Evolutionary conservation across 192 early-diverging fungal species (phyloP), one percentile per base, ranked within the genome.

Genomic region (Fimicolochytrium jonesii): DNA sequence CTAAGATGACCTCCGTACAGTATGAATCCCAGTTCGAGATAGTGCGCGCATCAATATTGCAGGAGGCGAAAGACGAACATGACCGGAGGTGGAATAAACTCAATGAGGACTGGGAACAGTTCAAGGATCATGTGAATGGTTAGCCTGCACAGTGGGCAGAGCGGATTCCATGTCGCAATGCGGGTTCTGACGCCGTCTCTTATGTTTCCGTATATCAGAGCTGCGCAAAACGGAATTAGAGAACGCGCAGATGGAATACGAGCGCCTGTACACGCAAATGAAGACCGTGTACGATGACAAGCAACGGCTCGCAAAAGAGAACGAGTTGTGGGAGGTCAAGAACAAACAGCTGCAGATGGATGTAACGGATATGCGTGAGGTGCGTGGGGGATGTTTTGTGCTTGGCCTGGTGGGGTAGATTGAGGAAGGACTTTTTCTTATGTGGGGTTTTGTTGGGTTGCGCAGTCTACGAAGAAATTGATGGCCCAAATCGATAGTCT

Each of bases 281-380:
- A 17, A 64, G 4, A 25, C 26, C 6, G 29, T 39, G 39, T n/a
- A 18, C 7, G 60, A 22, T 23, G 64, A 66, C 15, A 56, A 66
- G 42, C 61, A 54, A 18, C 54, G 44, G 33, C 32, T 58, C 15
- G 33, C 26, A 18, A 46, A 54, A 31, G 68, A 73, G 11, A 30
- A 31, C 31, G 72, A 70, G 5, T 9, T 63, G 11, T 56, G 66
- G 42, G 35, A 32, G n/a, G 15, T 49, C 28, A 69, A 70, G 28
- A 35, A 56, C 42, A 63, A 73, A 28, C 66, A 73, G 34, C 43
- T 67, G 36, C 49, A 65, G 22, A 13, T 70, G 1, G 71, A 76
- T 46, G 11, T 60, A 3, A 39, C 46, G 39, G 77, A 76, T 29
- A 53, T 78, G 36, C 22, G 48, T 35, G 62, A 71, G 57, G 71